These are phyloP conservation scores for Colletotrichum eremochloae DNA, from an alignment of 2,329 filamentous ascomycete species.

Conservation along the genomic window DNA sequence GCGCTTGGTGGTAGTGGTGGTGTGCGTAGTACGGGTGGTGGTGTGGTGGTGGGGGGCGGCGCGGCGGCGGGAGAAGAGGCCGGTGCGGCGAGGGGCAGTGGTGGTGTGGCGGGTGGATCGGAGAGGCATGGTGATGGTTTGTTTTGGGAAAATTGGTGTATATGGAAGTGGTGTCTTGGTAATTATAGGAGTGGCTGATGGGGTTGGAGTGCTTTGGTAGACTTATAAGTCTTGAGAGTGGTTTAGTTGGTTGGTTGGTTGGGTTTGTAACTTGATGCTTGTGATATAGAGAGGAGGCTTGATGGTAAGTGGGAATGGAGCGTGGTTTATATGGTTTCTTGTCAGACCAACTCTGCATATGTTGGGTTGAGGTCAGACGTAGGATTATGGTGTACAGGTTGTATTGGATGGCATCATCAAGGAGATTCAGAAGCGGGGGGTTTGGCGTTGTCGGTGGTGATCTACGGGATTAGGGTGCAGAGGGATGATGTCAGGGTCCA, in stretches of 20 bases:
- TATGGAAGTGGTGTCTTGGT: too few species aligned
- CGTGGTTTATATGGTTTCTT: constrained; percentile 39
- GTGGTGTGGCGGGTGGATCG: constrained; percentile 44
- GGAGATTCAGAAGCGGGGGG: constrained; percentile 7
- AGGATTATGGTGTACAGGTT: neutral
- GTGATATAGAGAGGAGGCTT: neutral
- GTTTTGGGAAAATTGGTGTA: neutral
- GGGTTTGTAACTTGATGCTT: constrained; percentile 29
- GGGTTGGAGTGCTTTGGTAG: constrained; percentile 15
- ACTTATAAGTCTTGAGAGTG: constrained; percentile 28
- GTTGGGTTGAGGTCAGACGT: constrained; percentile 7
- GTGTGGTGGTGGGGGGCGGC: constrained; percentile 43
- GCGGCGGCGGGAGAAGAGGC: constrained; percentile 47
- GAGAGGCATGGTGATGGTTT: constrained; percentile 51
- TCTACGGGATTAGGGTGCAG: constrained; percentile 13
- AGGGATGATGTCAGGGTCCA: constrained; percentile 38
- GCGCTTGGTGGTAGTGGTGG: constrained; percentile 48
- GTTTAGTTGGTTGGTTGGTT: constrained; percentile 22
- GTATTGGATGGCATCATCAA: constrained; percentile 38
- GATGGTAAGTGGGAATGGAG: constrained; percentile 12
- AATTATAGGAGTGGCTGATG: neutral
- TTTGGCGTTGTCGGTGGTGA: constrained; percentile 1
- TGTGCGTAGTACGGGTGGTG: constrained; percentile 36
- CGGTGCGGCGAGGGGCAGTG: constrained; percentile 38
- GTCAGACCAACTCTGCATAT: constrained; percentile 4